phyloP scores from a whole-genome alignment of 306 rosid species.

The Vachellia pachyceras region DNA sequence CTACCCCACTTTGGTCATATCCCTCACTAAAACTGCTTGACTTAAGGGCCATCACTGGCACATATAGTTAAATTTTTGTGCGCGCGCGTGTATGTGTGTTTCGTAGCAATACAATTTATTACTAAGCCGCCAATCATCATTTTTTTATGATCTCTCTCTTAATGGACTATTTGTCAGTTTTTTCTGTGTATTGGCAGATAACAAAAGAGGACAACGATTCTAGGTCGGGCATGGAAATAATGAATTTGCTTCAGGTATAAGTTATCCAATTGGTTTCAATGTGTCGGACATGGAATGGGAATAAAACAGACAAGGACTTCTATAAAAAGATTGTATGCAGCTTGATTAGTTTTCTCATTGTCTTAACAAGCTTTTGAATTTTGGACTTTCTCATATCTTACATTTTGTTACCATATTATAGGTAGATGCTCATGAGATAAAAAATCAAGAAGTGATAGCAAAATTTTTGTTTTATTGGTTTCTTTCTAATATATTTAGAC shows the following conservation, averaged over 20 bases:
- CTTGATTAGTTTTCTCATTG: conserved; percentile 29
- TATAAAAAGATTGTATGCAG: conserved; percentile 86
- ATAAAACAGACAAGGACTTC: conserved; percentile 96
- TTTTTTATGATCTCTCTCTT: no score
- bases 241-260: conserved; percentile 96
- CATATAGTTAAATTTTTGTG: no score
- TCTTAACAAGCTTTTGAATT: conserved; percentile 12
- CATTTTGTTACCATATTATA: conserved; percentile 41
- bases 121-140: no score
- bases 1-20: no score
- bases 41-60: no score
- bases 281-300: conserved; percentile 93
- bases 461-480: no score
- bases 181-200: no score
- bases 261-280: conserved; percentile 20
- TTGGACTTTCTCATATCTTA: background rate
- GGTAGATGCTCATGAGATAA: conserved; percentile 94
- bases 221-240: conserved; percentile 97
- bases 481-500: no score
- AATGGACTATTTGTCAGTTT: no score
- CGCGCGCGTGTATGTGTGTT: no score
- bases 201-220: conserved; percentile 98
- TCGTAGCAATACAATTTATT: no score
- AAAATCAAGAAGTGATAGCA: conserved; percentile 86
- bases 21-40: no score